Percentiles rank a stretch among this genome's conserved stretches.
Conservation (phyloP, 306 rosid genomes). For the Prunus mira region DNA sequence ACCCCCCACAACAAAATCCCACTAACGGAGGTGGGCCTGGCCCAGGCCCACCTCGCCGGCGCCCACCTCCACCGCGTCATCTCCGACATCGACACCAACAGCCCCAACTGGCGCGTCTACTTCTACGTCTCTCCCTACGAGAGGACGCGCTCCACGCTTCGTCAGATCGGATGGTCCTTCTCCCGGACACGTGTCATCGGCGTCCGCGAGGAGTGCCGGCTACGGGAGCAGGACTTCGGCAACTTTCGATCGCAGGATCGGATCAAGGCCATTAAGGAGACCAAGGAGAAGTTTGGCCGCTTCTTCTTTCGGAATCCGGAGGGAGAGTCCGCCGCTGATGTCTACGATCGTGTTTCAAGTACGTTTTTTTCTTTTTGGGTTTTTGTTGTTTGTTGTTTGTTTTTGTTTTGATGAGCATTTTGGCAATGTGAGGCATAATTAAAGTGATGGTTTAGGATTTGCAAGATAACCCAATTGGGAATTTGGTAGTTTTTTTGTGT, state of each 20-base stretch:
- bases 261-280: conserved; percentile 51
- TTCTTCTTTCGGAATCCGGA: conserved; percentile 87
- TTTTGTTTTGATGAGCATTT: not conserved
- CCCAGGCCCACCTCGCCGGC: conserved; percentile 63
- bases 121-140: conserved; percentile 84
- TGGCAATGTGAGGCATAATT: too few relatives aligned
- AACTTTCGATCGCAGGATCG: conserved; percentile 75
- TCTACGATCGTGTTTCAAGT: conserved; percentile 91
- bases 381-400: not conserved
- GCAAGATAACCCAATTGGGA: not conserved
- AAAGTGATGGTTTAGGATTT: not conserved
- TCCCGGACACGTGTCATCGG: conserved; percentile 67
- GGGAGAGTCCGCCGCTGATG: conserved; percentile 97
- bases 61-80: conserved; percentile 30
- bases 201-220: conserved; percentile 83
- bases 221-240: conserved; percentile 92
- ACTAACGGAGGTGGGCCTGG: conserved; percentile 46
- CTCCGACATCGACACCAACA: conserved; percentile 26
- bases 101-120: conserved; percentile 69
- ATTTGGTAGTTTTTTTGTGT: not conserved
- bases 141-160: conserved; percentile 80
- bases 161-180: conserved; percentile 68
- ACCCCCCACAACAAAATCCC: conserved; percentile 68
- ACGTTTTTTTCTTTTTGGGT: not conserved
- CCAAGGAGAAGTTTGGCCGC: conserved; percentile 61